Base-by-base conservation (phyloP, 2,329 filamentous ascomycete genomes). In the Diatrype stigma region DNA sequence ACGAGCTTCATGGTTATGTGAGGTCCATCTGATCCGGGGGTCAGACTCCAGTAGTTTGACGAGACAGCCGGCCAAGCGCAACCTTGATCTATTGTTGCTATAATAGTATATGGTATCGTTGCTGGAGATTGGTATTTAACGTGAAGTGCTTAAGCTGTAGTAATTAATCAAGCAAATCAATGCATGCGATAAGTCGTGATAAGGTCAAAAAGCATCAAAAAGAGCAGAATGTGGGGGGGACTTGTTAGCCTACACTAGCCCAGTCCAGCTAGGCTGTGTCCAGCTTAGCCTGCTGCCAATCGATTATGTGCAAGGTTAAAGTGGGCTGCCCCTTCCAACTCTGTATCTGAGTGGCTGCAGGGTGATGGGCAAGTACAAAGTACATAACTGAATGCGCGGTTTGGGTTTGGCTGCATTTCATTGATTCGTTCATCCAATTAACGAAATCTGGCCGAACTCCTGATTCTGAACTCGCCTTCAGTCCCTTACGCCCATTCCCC, bases 1-100 rank as follows among this genome's bases (percentile, higher is more conserved):
- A 55, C 60, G 51, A 70, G 67, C 63, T 76, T 80, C 73, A 79
- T 80, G 63, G 66, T 73, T 72, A 69, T 52, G 65, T 62, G 49
- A 46, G 47, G 59, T 60, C 65, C 67, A 71, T 71, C 57, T 62
- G 69, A 48, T 34, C 56, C 47, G 49, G 7, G 45, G 47, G 19
- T 14, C 32, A 3, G 30, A n/a, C 34, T 6, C 16, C n/a, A n/a
- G 37, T 30, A 10, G 10, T 30, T 30, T 30, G 26, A 30, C 26
- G 10, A 30, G 5, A 30, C 26, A 30, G 10, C 10, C 26, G 26
- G 26, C 10, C 26, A 30, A 30, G 10, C 26, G 10, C 5, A 30
- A 5, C 26, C 26, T 30, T 6, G 5, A 6, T 30, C 26, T 30
- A 6, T 30, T 30, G 10, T 30, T 30, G 26, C 10, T 30, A 5